Evolutionary conservation across 2,329 filamentous ascomycete species (phyloP), one percentile per base, ranked within the genome.

Genomic region (Elsinoe necatrix): DNA sequence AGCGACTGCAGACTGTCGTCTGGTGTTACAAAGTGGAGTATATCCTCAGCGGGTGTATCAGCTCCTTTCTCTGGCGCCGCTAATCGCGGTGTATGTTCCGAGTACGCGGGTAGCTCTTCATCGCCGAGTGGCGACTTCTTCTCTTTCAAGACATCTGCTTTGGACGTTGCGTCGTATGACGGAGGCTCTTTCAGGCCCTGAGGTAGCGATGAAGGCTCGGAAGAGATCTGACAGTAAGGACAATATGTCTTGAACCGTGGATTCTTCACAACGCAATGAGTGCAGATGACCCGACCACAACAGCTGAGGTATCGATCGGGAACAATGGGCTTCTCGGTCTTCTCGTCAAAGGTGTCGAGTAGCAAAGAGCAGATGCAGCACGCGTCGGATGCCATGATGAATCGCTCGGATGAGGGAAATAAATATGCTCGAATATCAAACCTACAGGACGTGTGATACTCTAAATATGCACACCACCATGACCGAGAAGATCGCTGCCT

Each of bases 191-290:
- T 80, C 21, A 89, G 75, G 9, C 84, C 82, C 70, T 83, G 82
- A 1, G 82, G 79, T 48, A 83, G 75, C 2, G 83, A 69, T 6
- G 80, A 81, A 2, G 83, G 81, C 3, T 71, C 73, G 43, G 74
- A 78, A 4, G 84, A 83, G 63, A 89, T 80, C 70, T 92, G 88
- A 68, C 88, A 93, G 69, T 86, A 92, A 0, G 87, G 87, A 66
- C 80, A 83, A 62, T 83, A 83, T 35, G 75, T 73, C 55, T 79
- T 78, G 70, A 89, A 90, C 39, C 86, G 82, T 27, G 77, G 73
- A 67, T 89, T 89, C 47, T 79, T 84, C 67, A 80, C 73, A 63
- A 88, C 80, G 70, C 87, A 92, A 59, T 75, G 75, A 14, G 82
- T 81, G 70, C 87, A 93, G 65, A 92, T 86, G 37, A 82, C 74